Evolutionary conservation across 2,329 filamentous ascomycete genomes (phyloP).

Genomic region (Xylariaceae sp.): DNA sequence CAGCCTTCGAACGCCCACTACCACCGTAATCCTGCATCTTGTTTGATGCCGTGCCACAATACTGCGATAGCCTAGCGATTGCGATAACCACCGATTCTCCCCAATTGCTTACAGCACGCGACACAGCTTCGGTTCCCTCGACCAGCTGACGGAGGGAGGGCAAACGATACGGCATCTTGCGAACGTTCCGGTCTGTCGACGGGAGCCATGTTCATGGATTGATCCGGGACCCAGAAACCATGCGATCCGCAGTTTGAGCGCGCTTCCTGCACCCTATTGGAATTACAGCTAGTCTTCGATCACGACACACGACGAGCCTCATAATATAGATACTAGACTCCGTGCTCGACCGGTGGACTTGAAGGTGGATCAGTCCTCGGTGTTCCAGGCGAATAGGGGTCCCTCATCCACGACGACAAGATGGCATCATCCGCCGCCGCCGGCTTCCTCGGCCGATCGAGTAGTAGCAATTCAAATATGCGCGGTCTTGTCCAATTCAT

Average conservation of each 20-base stretch:
- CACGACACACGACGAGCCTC: neutral
- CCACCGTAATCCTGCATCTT: slow-evolving; percentile 9
- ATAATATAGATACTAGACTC: slow-evolving; percentile 11
- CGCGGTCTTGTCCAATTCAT: slow-evolving; percentile 95
- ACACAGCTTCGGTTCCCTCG: neutral
- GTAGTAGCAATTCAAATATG: slow-evolving; percentile 63
- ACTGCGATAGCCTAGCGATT: slow-evolving; percentile 3
- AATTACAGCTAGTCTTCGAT: no score
- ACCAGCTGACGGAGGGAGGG: no score
- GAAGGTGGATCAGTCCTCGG: slow-evolving; percentile 9
- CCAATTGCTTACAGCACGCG: neutral
- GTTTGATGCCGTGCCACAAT: slow-evolving; percentile 10
- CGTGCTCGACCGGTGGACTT: slow-evolving; percentile 13
- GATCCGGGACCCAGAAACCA: slow-evolving; percentile 22
- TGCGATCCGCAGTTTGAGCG: slow-evolving; percentile 28
- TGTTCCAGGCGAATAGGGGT: slow-evolving; percentile 15
- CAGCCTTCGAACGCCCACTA: slow-evolving; percentile 8
- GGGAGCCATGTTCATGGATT: slow-evolving; percentile 28
- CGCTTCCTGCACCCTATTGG: slow-evolving; percentile 17
- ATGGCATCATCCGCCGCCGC: slow-evolving; percentile 52
- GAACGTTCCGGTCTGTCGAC: slow-evolving; percentile 9
- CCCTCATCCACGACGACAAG: slow-evolving; percentile 19
- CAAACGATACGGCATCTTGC: slow-evolving; percentile 1
- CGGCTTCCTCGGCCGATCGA: slow-evolving; percentile 64
- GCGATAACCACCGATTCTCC: neutral